phyloP scores from a whole-genome alignment of 129 eudicot species.

The Kitagawia praeruptora region DNA sequence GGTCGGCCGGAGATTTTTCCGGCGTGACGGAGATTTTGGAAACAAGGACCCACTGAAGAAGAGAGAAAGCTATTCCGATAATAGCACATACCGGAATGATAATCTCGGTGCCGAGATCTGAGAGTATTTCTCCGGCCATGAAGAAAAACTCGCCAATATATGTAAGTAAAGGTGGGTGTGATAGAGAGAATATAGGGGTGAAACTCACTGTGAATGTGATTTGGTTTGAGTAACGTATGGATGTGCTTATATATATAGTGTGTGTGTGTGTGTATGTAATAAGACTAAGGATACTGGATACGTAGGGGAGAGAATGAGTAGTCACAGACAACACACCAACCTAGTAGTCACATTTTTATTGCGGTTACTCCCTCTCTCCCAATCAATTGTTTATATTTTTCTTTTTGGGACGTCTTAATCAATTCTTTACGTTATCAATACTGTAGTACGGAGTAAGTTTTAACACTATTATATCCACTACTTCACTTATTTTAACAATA shows the following conservation, averaged over 20 bases:
- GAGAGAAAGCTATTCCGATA: conserved; percentile 39
- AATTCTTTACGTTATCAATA: no score
- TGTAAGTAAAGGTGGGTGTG: neutral
- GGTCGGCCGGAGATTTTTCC: neutral
- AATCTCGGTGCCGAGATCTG: conserved; percentile 45
- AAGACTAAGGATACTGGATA: neutral
- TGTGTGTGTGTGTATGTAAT: neutral
- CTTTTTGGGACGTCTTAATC: no score
- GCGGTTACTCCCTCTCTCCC: no score
- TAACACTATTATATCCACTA: no score
- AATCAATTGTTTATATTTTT: no score
- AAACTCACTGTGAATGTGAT: neutral
- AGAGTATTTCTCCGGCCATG: conserved; percentile 23
- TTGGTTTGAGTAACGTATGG: neutral
- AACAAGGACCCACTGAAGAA: conserved; percentile 39
- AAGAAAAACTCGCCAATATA: neutral
- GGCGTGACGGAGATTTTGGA: conserved; percentile 32
- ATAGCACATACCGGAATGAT: conserved; percentile 41
- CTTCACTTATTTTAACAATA: no score
- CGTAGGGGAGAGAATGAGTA: neutral
- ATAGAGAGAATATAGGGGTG: neutral
- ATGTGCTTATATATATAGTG: neutral
- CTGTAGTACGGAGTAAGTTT: no score
- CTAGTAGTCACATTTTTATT: neutral
- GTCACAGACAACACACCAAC: neutral